A percentile compares a stretch with the other conserved stretches of the same genome.
These are phyloP conservation scores for Talaromyces wortmannii DNA, from an alignment of 495 filamentous ascomycete genomes.

Conservation along the genomic window DNA sequence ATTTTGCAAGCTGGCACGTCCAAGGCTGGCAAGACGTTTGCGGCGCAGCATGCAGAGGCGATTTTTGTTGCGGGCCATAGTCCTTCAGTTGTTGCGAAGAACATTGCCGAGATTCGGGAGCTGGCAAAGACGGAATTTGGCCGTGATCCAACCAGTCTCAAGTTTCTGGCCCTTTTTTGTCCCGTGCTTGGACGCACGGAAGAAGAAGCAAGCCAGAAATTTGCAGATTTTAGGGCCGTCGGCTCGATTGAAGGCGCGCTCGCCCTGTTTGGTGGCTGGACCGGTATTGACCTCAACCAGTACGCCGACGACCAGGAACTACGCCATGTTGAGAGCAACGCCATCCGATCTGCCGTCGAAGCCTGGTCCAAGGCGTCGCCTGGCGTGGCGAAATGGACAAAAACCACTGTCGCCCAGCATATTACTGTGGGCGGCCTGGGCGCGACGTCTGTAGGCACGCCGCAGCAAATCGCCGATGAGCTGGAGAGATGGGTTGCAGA, in stretches of 20 bases:
- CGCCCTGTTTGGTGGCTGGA: constrained; percentile 53
- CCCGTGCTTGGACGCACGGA: constrained; percentile 46
- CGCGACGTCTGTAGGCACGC: constrained; percentile 46
- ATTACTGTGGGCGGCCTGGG: constrained; percentile 56
- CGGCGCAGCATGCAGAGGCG: constrained; percentile 51
- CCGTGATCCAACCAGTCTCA: constrained; percentile 41
- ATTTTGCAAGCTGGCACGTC: constrained; percentile 61
- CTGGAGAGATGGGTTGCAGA: constrained; percentile 56
- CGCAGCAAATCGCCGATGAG: constrained; percentile 50
- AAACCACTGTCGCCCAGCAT: constrained; percentile 53
- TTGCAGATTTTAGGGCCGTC: constrained; percentile 37
- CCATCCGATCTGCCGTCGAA: constrained; percentile 44
- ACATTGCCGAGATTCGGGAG: constrained; percentile 42
- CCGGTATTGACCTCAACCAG: constrained; percentile 44
- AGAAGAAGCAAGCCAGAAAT: constrained; percentile 48
- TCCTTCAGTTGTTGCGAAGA: constrained; percentile 38
- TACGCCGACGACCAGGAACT: constrained; percentile 51
- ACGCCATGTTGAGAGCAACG: constrained; percentile 56
- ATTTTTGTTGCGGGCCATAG: constrained; percentile 45
- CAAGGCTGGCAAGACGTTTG: constrained; percentile 55
- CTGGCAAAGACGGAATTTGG: constrained; percentile 36
- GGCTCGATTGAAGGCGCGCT: constrained; percentile 48
- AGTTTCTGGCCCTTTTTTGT: constrained; percentile 46
- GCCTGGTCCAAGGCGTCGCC: constrained; percentile 40
- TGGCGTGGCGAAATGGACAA: constrained; percentile 54